Percentiles rank a stretch among this genome's conserved stretches.
These are phyloP conservation scores for Eucalyptus decipiens DNA, from an alignment of 345 rosid genomes.

Conservation along the genomic window DNA sequence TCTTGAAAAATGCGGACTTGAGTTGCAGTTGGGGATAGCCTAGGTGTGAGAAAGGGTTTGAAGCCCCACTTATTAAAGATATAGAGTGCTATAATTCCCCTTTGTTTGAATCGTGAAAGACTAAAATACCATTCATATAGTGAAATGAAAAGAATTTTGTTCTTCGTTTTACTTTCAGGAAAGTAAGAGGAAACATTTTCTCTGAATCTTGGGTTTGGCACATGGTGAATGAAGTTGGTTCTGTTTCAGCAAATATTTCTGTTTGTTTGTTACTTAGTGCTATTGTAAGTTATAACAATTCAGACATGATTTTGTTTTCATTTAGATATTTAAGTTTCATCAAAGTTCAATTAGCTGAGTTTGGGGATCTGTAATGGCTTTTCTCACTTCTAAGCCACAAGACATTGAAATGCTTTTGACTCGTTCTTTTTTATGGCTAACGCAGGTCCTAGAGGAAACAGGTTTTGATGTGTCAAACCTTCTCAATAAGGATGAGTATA, in stretches of 20 bases:
- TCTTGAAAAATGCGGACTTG: neutral
- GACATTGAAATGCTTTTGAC: neutral
- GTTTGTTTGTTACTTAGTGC: neutral
- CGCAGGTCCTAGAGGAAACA: slow-evolving; percentile 90
- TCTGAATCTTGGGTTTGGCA: neutral
- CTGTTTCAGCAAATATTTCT: neutral
- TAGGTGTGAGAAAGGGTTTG: neutral
- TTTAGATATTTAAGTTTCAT: neutral
- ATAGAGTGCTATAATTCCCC: neutral
- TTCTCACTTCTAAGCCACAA: neutral
- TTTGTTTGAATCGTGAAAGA: neutral
- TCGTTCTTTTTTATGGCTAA: neutral
- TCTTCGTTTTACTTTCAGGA: neutral
- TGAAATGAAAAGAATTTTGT: neutral
- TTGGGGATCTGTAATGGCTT: neutral
- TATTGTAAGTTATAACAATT: neutral
- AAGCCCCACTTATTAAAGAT: neutral
- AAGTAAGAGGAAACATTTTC: neutral
- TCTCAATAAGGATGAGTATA: slow-evolving; percentile 70
- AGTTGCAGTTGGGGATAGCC: neutral
- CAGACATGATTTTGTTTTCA: neutral
- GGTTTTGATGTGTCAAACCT: slow-evolving; percentile 85
- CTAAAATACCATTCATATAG: neutral
- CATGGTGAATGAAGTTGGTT: neutral
- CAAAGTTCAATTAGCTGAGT: neutral